Evolutionary conservation across 2,329 filamentous ascomycete genomes (phyloP).

Genomic region (Huntiella bhutanensis): DNA sequence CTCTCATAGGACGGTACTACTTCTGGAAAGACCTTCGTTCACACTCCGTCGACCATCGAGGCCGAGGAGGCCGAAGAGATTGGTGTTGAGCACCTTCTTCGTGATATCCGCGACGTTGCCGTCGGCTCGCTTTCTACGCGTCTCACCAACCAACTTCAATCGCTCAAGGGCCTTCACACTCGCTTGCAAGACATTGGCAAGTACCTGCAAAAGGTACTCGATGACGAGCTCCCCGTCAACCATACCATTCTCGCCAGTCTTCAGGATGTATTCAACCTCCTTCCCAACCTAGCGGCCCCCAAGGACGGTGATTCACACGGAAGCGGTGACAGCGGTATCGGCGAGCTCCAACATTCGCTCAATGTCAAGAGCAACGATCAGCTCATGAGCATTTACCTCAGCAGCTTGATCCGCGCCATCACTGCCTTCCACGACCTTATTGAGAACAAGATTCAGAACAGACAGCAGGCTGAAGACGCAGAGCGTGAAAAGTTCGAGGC

Average conservation of each 20-base stretch:
- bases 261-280: slow-evolving; percentile 97
- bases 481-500: slow-evolving; percentile 63
- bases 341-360: slow-evolving; percentile 88
- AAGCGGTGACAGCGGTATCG: slow-evolving; percentile 32
- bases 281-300: slow-evolving; percentile 85
- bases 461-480: slow-evolving; percentile 90
- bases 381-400: slow-evolving; percentile 94
- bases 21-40: slow-evolving; percentile 91
- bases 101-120: slow-evolving; percentile 94
- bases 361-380: slow-evolving; percentile 99
- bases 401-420: slow-evolving; percentile 89
- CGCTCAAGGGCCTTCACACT: slow-evolving; percentile 84
- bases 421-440: slow-evolving; percentile 98
- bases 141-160: slow-evolving; percentile 94
- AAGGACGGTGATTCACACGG: slow-evolving; percentile 39
- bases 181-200: slow-evolving; percentile 86
- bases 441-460: slow-evolving; percentile 99
- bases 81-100: slow-evolving; percentile 89
- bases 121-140: slow-evolving; percentile 91
- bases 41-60: slow-evolving; percentile 95
- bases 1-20: slow-evolving; percentile 71
- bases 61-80: slow-evolving; percentile 98
- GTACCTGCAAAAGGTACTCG: slow-evolving; percentile 90
- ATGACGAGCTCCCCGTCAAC: slow-evolving; percentile 84
- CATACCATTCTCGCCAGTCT: slow-evolving; percentile 93